A percentile compares a stretch with the other conserved stretches of the same genome.
phyloP scores from a whole-genome alignment of 768 basidiomycete genomes.

The Agaricus sinodeliciosus region DNA sequence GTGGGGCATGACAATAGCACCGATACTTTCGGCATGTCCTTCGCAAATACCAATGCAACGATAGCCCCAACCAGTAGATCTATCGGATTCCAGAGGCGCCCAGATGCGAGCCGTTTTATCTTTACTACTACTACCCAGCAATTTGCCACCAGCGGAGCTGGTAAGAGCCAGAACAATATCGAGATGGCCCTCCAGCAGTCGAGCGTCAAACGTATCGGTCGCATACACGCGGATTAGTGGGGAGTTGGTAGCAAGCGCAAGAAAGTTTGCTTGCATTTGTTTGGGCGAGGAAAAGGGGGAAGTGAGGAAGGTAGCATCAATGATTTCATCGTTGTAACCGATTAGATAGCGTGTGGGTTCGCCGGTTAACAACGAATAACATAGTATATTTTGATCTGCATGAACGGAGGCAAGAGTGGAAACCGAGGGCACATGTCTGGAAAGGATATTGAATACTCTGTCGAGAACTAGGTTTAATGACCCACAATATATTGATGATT shows the following conservation, averaged over 20 bases:
- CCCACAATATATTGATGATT: slow-evolving; percentile 79
- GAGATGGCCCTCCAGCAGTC: slow-evolving; percentile 80
- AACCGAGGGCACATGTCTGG: slow-evolving; percentile 61
- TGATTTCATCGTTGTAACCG: slow-evolving; percentile 97
- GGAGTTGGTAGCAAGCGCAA: slow-evolving; percentile 97
- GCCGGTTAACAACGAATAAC: slow-evolving; percentile 70
- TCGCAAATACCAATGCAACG: slow-evolving; percentile 82
- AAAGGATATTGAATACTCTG: slow-evolving; percentile 13
- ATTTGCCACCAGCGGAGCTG: slow-evolving; percentile 51
- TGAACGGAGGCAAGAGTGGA: slow-evolving; percentile 77
- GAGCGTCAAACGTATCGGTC: slow-evolving; percentile 67
- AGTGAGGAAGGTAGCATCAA: slow-evolving; percentile 79
- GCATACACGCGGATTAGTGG: slow-evolving; percentile 90
- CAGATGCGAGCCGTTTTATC: slow-evolving; percentile 86
- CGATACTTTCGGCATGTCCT: slow-evolving; percentile 92
- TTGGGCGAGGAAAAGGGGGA: slow-evolving; percentile 17
- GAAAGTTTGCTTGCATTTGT: slow-evolving; percentile 49
- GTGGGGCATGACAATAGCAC: slow-evolving; percentile 81
- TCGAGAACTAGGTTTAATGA: slow-evolving; percentile 12
- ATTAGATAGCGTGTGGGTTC: slow-evolving; percentile 74
- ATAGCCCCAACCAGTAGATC: slow-evolving; percentile 42
- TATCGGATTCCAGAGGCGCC: slow-evolving; percentile 34
- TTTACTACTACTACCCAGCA: slow-evolving; percentile 90
- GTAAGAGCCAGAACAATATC: slow-evolving; percentile 90
- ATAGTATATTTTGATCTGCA: slow-evolving; percentile 95